These are phyloP conservation scores for Fusarium nelsonii DNA, from an alignment of 2,329 filamentous ascomycete species.

Conservation along the genomic window DNA sequence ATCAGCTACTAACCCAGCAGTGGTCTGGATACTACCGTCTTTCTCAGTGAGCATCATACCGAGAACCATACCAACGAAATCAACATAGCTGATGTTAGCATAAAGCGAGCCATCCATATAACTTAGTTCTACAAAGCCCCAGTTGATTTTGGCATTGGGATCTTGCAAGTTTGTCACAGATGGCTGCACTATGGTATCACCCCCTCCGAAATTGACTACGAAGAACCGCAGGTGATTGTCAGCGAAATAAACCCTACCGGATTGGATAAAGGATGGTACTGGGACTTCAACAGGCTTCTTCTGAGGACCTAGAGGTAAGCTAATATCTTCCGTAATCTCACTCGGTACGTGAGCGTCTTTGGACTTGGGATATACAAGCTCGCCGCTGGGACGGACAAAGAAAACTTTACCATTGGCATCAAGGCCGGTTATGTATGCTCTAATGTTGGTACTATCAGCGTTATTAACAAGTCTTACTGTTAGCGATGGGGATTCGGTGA, in stretches of 20 bases:
- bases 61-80: constrained; percentile 63
- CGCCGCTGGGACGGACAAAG: neutral
- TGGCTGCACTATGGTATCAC: constrained; percentile 61
- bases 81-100: constrained; percentile 58
- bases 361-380: neutral
- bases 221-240: constrained; percentile 58
- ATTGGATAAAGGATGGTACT: constrained; percentile 55
- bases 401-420: neutral
- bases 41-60: constrained; percentile 57
- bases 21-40: neutral
- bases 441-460: neutral
- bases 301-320: neutral
- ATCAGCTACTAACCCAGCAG: neutral
- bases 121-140: constrained; percentile 64
- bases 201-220: constrained; percentile 50
- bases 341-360: neutral
- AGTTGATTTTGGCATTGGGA: constrained; percentile 58
- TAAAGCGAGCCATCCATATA: constrained; percentile 51
- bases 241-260: constrained; percentile 60
- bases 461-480: neutral
- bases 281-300: constrained; percentile 45
- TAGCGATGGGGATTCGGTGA: no score
- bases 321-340: neutral
- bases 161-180: constrained; percentile 58
- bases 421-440: neutral